Evolutionary conservation across 139 green algal species (phyloP), one percentile per base, ranked within the genome.

Genomic region (Nannochloris sp.): DNA sequence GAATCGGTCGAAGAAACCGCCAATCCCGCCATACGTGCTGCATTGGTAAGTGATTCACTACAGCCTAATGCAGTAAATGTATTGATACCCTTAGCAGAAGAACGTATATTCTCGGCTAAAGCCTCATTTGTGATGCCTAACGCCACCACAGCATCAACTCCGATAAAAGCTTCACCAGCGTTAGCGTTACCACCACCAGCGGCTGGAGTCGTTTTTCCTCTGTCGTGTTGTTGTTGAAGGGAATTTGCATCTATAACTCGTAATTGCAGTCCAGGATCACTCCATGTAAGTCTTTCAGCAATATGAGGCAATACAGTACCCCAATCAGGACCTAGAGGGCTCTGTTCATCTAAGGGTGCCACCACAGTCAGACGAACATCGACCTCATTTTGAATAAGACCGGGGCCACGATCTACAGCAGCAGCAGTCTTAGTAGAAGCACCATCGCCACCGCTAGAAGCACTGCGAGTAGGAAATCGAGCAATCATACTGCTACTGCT

Each of bases 251-350:
- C 9, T 38, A 12, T 6, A 5, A 15, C 19, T 6, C 34, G 46
- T 37, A 46, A 13, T 19, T 61, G 6, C 30, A 47, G 29, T 4
- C 23, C 63, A 58, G 64, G 57, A 27, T 90, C 71, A 6, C 48
- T 55, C 79, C 78, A 88, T 19, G 64, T 24, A 19, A 91, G 47
- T 0, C 78, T 65, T 54, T 78, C 60, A 3, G 71, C 72, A 5
- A 78, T 80, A 65, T 91, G 84, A 8, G 58, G 24, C 4, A 84
- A 54, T 10, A 90, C 71, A 31, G 75, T 65, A 4, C 67, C 63
- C 80, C 81, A 88, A 7, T 37, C 60, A 5, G 58, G 45, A 7
- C 68, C 74, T 13, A 71, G 56, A 0, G 58, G 56, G 51, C 74
- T 81, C 35, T 13, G 0, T 3, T 35, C 27, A 31, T 42, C 46